These are phyloP conservation scores for Oenanthe javanica DNA, from an alignment of 140 eudicot genomes.

Conservation along the genomic window DNA sequence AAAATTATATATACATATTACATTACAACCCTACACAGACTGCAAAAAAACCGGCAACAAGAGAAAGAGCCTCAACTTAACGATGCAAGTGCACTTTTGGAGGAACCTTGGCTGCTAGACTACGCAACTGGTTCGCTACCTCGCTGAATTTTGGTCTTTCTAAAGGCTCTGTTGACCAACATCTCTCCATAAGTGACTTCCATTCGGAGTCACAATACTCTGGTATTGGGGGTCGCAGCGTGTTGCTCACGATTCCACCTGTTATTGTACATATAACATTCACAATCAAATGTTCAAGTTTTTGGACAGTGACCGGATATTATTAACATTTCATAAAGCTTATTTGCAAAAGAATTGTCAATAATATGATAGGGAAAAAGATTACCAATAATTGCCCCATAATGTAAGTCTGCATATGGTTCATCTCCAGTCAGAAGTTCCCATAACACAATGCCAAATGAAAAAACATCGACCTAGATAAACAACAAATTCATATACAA, in stretches of 20 bases:
- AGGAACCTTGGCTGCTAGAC: constrained; percentile 61
- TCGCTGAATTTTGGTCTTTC: constrained; percentile 84
- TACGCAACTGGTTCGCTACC: constrained; percentile 61
- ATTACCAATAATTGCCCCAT: constrained; percentile 89
- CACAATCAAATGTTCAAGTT: neutral
- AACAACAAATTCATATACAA: neutral
- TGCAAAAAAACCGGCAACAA: neutral
- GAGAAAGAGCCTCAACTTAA: constrained; percentile 5
- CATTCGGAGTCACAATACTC: constrained; percentile 77
- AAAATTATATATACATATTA: neutral
- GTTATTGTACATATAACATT: neutral
- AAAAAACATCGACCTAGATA: constrained; percentile 87
- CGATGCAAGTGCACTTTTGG: constrained; percentile 39
- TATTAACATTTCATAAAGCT: neutral
- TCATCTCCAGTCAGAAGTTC: constrained; percentile 96
- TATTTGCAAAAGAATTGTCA: neutral
- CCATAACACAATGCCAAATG: constrained; percentile 95
- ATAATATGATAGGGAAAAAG: neutral
- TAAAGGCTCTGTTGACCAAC: constrained; percentile 87
- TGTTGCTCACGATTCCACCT: constrained; percentile 97
- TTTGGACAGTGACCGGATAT: neutral
- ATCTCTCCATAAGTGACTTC: constrained; percentile 82
- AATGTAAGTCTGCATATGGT: constrained; percentile 84
- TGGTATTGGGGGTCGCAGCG: constrained; percentile 79
- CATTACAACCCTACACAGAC: constrained; percentile 1